phyloP scores from a whole-genome alignment of 2,329 filamentous ascomycete genomes.

The Colletotrichum noveboracense region DNA sequence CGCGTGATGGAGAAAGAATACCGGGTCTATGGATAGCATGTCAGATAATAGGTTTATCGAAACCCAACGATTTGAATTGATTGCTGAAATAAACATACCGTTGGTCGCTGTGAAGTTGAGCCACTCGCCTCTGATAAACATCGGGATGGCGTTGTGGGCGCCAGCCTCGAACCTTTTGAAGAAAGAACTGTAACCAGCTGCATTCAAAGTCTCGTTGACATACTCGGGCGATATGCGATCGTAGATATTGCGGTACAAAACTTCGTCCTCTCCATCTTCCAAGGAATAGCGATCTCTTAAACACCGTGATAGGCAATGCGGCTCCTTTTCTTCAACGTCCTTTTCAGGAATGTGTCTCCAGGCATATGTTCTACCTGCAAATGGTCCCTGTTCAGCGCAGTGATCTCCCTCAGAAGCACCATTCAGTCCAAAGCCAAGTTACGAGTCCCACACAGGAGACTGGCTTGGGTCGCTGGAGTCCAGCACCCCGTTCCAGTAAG shows the following conservation, averaged over 20 bases:
- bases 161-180: not conserved
- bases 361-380: not conserved
- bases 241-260: not conserved
- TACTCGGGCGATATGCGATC: not conserved
- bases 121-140: not conserved
- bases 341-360: not conserved
- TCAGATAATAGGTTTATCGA: too few species aligned
- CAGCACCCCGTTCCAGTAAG: constrained; percentile 51
- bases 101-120: constrained; percentile 31
- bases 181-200: not conserved
- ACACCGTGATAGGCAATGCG: not conserved
- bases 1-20: too few species aligned
- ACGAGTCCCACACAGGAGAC: not conserved
- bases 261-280: not conserved
- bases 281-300: not conserved
- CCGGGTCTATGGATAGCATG: too few species aligned
- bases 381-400: not conserved
- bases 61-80: too few species aligned
- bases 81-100: not conserved
- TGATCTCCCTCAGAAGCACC: not conserved
- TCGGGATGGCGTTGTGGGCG: not conserved
- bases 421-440: not conserved
- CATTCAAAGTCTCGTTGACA: not conserved
- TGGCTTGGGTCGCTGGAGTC: not conserved
- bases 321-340: not conserved